Percentiles rank a stretch among this genome's conserved stretches.
These are phyloP conservation scores for Curvularia hawaiiensis DNA, from an alignment of 2,329 filamentous ascomycete genomes.

Conservation along the genomic window DNA sequence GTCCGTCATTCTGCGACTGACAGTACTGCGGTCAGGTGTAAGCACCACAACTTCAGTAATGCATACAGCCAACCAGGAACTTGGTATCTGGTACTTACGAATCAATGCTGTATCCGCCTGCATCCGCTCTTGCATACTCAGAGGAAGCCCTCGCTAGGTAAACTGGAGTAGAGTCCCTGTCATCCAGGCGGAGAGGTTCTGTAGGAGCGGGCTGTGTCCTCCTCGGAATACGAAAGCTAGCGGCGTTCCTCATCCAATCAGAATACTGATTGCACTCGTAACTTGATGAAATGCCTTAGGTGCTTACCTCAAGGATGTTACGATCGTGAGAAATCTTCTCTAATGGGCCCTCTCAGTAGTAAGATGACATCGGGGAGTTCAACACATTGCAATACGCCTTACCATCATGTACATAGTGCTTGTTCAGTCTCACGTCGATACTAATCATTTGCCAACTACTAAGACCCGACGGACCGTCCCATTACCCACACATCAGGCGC, in stretches of 20 bases:
- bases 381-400: background rate
- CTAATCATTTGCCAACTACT: background rate
- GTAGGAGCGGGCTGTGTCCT: background rate
- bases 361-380: background rate
- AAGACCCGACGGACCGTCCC: constrained; percentile 6
- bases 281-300: background rate
- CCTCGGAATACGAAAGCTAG: background rate
- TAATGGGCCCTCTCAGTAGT: background rate
- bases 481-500: background rate
- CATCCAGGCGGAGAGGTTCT: background rate
- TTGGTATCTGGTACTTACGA: background rate
- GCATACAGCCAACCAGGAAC: background rate
- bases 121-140: background rate
- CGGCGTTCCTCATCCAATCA: background rate
- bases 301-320: background rate
- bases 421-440: background rate
- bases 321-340: background rate
- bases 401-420: background rate
- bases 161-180: background rate
- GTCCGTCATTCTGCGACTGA: constrained; percentile 1
- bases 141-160: background rate
- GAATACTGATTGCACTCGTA: background rate
- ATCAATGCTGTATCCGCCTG: background rate
- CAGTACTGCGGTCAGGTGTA: background rate
- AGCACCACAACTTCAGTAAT: background rate